Base-by-base conservation (phyloP, 441 rosid species). In the Dalechampia spathulata region DNA sequence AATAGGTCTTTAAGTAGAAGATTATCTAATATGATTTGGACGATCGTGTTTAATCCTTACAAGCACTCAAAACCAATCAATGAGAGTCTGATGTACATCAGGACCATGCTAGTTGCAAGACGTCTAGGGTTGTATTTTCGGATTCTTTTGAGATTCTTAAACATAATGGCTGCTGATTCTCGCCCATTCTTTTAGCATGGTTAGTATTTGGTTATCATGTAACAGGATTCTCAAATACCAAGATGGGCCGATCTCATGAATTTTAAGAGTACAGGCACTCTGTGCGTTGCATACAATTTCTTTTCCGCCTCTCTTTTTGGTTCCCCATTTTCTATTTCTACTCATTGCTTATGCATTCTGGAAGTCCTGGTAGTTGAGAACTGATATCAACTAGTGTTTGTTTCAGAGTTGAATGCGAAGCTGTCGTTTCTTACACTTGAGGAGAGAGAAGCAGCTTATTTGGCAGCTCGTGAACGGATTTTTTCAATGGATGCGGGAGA, bases 361-460 rank as follows among this genome's bases (percentile, higher is more conserved):
- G 37, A 15, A 38, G n/a, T 14, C 25, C 23, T 55, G 53, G 49
- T 47, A 42, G 25, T 39, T 54, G 49, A 42, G 20, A 56, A 22
- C 51, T 63, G 45, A 62, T 16, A 48, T 8, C 38, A 6, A 28
- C 15, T 46, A 45, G 42, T 55, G 13, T 19, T 46, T 73, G 55
- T 62, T 53, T 37, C 76, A 84, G 85, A 55, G 52, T 37, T 61
- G 53, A 69, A 63, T 45, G 62, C 58, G 28, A 66, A 71, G 7
- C 65, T 79, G 27, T 55, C 79, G 46, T 45, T 49, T 49, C 62
- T 69, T 49, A 63, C 76, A 34, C 58, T 72, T 34, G 72, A 79
- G 69, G 81, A 75, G 71, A 77, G 85, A 71, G 81, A 81, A 71
- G 85, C 82, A 25, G 83, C 87, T 62, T 84, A 84, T 73, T 51